These are phyloP conservation scores for Talaromyces piceae DNA, from an alignment of 2,329 filamentous ascomycete species.

Conservation along the genomic window DNA sequence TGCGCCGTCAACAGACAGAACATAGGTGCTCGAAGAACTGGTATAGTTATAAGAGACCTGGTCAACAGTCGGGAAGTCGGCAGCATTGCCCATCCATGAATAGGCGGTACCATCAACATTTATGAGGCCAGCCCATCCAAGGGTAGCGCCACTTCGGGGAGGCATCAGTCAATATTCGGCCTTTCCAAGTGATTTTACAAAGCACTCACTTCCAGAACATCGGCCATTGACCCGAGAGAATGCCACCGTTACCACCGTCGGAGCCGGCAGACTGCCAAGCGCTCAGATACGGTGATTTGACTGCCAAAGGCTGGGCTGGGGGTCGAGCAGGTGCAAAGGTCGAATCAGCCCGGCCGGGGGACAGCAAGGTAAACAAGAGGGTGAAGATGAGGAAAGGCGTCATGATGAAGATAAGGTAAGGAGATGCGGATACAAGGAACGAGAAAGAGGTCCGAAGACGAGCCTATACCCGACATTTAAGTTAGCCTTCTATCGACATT, in stretches of 20 bases:
- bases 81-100: constrained; percentile 58
- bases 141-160: constrained; percentile 43
- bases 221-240: constrained; percentile 63
- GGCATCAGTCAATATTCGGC: constrained; percentile 12
- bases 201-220: constrained; percentile 57
- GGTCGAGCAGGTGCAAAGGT: constrained; percentile 58
- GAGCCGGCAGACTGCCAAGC: constrained; percentile 59
- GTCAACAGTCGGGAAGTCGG: constrained; percentile 39
- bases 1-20: constrained; percentile 54
- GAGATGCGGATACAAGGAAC: neutral
- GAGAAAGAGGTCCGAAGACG: neutral
- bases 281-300: constrained; percentile 67
- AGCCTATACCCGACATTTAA: neutral
- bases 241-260: constrained; percentile 56
- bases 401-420: constrained; percentile 19
- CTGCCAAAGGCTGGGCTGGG: constrained; percentile 63
- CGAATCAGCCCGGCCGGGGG: constrained; percentile 32
- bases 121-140: constrained; percentile 63
- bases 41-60: constrained; percentile 63
- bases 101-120: constrained; percentile 58
- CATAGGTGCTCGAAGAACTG: constrained; percentile 64
- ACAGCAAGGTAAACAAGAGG: constrained; percentile 18
- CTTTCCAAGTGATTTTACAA: neutral
- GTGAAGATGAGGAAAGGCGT: constrained; percentile 20
- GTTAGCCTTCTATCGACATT: neutral